Conservation (phyloP, 495 filamentous ascomycete genomes). For the Aspergillus wentii region DNA sequence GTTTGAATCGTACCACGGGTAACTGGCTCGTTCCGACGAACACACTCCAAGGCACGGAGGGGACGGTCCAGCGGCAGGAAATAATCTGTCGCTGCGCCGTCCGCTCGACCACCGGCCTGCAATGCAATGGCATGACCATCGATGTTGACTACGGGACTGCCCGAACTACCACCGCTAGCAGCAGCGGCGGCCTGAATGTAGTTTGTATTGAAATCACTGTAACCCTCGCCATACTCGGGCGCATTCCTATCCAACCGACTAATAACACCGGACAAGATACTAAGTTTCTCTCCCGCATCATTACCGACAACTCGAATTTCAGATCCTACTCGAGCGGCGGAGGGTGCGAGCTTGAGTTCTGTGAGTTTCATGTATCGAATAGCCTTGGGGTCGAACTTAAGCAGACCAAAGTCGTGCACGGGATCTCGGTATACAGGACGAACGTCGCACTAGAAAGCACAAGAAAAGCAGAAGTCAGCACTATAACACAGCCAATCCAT, state of each 20-base stretch:
- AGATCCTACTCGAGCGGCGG: slow-evolving; percentile 79
- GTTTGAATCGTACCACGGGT: slow-evolving; percentile 94
- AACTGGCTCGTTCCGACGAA: slow-evolving; percentile 68
- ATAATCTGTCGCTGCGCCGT: slow-evolving; percentile 96
- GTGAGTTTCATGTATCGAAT: slow-evolving; percentile 94
- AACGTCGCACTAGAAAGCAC: slow-evolving; percentile 68
- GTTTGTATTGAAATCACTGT: slow-evolving; percentile 99
- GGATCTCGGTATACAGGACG: slow-evolving; percentile 98
- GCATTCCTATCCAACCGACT: slow-evolving; percentile 93
- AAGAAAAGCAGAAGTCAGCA: not conserved
- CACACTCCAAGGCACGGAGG: slow-evolving; percentile 76
- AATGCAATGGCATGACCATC: slow-evolving; percentile 89
- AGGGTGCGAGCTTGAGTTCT: slow-evolving; percentile 77
- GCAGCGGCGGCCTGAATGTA: slow-evolving; percentile 98
- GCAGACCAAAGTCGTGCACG: slow-evolving; percentile 96
- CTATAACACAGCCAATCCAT: not conserved
- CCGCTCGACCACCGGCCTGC: slow-evolving; percentile 88
- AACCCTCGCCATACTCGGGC: slow-evolving; percentile 96
- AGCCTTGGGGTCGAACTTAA: slow-evolving; percentile 88
- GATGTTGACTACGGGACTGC: slow-evolving; percentile 94
- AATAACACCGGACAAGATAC: slow-evolving; percentile 96
- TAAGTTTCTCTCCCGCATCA: slow-evolving; percentile 97
- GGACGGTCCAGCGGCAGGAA: slow-evolving; percentile 93
- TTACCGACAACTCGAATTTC: slow-evolving; percentile 98
- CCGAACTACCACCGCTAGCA: slow-evolving; percentile 92